Percentiles rank a stretch among this genome's conserved stretches.
These are phyloP conservation scores for Solanum aculeatissimum DNA, from an alignment of 305 asterid genomes.

Conservation along the genomic window DNA sequence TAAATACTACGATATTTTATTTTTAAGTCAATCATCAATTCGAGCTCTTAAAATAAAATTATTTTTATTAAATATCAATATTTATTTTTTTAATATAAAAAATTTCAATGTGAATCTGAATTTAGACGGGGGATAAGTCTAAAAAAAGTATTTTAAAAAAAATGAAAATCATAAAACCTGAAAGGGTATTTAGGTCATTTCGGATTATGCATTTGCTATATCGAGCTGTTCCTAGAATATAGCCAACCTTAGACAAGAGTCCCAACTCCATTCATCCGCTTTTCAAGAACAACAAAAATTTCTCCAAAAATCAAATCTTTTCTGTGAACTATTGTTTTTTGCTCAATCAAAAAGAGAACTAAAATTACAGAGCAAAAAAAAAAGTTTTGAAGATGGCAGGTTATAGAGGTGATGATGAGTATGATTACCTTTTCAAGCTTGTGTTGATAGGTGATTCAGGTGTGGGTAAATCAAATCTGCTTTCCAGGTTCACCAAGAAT, in stretches of 20 bases:
- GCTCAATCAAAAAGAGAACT: background rate
- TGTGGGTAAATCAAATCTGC: slow-evolving; percentile 66
- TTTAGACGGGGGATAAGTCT: too few relatives aligned
- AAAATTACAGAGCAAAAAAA: background rate
- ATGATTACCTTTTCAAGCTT: slow-evolving; percentile 53
- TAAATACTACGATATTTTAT: background rate
- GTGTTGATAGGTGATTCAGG: slow-evolving; percentile 75
- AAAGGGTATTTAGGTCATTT: background rate
- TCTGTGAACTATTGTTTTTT: background rate
- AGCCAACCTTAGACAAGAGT: background rate
- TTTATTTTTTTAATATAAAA: background rate
- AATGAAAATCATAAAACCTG: background rate
- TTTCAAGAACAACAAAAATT: background rate
- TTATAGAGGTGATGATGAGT: slow-evolving; percentile 47
- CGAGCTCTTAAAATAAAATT: background rate
- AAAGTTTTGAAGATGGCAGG: slow-evolving; percentile 26
- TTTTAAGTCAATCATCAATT: background rate
- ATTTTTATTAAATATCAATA: too few relatives aligned
- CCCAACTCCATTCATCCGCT: background rate
- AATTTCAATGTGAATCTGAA: too few relatives aligned
- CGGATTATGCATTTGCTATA: background rate
- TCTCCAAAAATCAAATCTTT: background rate
- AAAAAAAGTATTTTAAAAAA: too few relatives aligned
- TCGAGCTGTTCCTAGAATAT: background rate
- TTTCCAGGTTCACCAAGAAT: slow-evolving; percentile 61